Evolutionary conservation across 1,284 basidiomycete genomes (phyloP).

Genomic region (Anthracocystis walkeri): DNA sequence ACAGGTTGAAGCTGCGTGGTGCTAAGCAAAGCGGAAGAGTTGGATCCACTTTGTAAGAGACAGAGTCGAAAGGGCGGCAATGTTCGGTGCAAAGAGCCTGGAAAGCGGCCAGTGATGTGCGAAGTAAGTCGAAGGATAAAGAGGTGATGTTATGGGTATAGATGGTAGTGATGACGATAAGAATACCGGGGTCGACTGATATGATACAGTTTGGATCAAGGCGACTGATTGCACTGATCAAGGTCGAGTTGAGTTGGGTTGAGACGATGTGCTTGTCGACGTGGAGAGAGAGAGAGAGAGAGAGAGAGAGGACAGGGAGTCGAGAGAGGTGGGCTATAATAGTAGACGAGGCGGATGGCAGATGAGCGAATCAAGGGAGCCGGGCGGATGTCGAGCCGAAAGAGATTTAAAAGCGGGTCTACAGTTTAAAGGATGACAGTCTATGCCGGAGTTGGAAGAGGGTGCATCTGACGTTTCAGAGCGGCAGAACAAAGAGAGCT

Average conservation of each 20-base stretch:
- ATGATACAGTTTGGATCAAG: not conserved
- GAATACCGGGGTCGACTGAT: not conserved
- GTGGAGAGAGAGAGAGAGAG: not conserved
- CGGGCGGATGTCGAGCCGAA: slow-evolving; percentile 2
- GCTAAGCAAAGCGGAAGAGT: not conserved
- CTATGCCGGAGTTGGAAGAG: not conserved
- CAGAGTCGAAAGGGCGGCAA: too few species aligned
- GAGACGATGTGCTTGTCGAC: not conserved
- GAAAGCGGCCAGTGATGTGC: not conserved
- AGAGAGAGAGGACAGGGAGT: not conserved
- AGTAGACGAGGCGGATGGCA: not conserved
- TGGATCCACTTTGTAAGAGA: too few species aligned
- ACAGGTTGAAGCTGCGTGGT: not conserved
- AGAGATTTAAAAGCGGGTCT: slow-evolving; percentile 1
- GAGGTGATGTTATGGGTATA: not conserved
- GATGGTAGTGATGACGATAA: not conserved
- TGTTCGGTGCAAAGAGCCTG: not conserved
- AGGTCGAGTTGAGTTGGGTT: too few species aligned
- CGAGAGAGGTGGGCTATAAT: not conserved
- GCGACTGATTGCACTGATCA: not conserved
- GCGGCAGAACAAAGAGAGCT: not conserved
- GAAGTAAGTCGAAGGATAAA: not conserved
- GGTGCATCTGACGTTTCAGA: not conserved
- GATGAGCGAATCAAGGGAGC: not conserved
- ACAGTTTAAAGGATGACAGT: slow-evolving; percentile 4